Base-by-base conservation (phyloP, 257 asterid species). In the Avicennia marina region DNA sequence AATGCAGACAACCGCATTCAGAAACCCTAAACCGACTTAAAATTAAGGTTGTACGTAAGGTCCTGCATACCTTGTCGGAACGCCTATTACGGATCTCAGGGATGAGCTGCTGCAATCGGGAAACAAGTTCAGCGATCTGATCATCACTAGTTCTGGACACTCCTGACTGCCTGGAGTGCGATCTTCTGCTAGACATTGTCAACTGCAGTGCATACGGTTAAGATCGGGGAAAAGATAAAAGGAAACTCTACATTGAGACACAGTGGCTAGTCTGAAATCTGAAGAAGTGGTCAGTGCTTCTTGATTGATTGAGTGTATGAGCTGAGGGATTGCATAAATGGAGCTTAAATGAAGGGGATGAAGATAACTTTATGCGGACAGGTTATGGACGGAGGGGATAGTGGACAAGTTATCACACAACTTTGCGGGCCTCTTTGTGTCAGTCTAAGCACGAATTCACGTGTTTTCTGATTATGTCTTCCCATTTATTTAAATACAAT, bases 131-230 rank as follows among this genome's bases (percentile, higher is more conserved):
- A 36, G 89, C 74, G 25, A 87, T 84, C 68, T 81, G 94, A 66
- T 81, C 96, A 12, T 84, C 96, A 18, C 81, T 81, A 36, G 87
- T 87, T 69, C 89, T 60, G 2, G 96, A 69, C 44, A 31, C 64
- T n/a, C n/a, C n/a, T n/a, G 96, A 76, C 51, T 75, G 94, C 53
- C 69, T 75, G 26, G 90, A 75, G 58, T 82, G 86, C 9, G 86
- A 74, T 69, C 94, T 74, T 69, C 96, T 66, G 85, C 83, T 78
- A 31, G 96, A 87, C 96, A 87, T 87, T 72, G 55, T 73, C 66
- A 36, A 54, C 8, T 41, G n/a, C n/a, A n/a, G n/a, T n/a, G n/a
- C n/a, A n/a, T n/a, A n/a, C n/a, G n/a, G n/a, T 20, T 25, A 29
- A 27, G 33, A 12, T 11, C 15, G 10, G 3, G 38, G 26, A 33